Conservation (phyloP, 139 green algal genomes). For the Desmodesmus armatus region DNA sequence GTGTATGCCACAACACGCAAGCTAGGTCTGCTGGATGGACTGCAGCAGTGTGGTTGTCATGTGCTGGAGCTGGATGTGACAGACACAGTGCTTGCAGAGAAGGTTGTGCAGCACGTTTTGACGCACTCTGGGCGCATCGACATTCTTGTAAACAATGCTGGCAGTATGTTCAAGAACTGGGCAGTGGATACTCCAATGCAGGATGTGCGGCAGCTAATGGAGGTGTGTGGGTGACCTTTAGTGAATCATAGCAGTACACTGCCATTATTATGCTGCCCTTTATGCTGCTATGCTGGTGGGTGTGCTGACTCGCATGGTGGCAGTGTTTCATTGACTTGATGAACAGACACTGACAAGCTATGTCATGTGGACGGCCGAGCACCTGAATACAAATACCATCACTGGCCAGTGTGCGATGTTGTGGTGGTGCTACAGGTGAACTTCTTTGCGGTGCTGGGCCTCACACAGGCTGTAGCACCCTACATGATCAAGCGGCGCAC, state of each 20-base stretch:
- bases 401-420: too few species aligned
- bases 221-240: conserved; percentile 20
- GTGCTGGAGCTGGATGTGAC: conserved; percentile 38
- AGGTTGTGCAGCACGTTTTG: neutral
- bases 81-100: neutral
- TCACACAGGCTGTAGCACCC: conserved; percentile 18
- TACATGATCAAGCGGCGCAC: conserved; percentile 26
- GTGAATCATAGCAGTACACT: too few species aligned
- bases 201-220: neutral
- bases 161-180: conserved; percentile 10
- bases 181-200: neutral
- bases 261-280: too few species aligned
- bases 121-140: conserved; percentile 29
- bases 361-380: too few species aligned
- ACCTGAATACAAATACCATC: too few species aligned
- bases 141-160: conserved; percentile 47
- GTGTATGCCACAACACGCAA: conserved; percentile 38
- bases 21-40: conserved; percentile 19
- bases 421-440: too few species aligned
- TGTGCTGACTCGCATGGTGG: too few species aligned
- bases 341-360: too few species aligned
- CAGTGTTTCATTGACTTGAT: too few species aligned
- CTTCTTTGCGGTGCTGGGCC: conserved; percentile 23
- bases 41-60: conserved; percentile 24
- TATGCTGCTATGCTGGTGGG: too few species aligned